Evolutionary conservation across 177 flowering plant species (phyloP), one percentile per base, ranked within the genome.

Genomic region (Vitis hybrid): DNA sequence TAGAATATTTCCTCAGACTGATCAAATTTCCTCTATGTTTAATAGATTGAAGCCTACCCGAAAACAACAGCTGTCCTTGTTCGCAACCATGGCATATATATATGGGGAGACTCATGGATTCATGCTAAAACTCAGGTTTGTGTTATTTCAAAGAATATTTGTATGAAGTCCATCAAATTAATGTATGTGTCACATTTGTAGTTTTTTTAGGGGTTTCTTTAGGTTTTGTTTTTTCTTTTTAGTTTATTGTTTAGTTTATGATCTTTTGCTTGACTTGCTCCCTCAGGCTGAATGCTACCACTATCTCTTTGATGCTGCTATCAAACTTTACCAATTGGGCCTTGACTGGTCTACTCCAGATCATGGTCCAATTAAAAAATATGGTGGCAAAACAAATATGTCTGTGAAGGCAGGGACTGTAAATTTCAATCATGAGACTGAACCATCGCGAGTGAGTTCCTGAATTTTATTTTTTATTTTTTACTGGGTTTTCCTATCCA

Each of bases 41-140:
- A 69, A 20, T 79, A 96, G 99, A 91, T 96, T 74, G 85, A 85
- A 84, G 97, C 94, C 65, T 96, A 93, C 77, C 99, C 99, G 12
- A 93, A 89, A 82, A 66, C 97, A 69, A 96, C 99, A 54, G 99
- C 99, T 30, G 99, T 96, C 52, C 97, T 96, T 77, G 99, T 96
- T 51, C 91, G 99, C 61, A 96, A 96, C 80, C 99, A 96, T 83
- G 98, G 98, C 14, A 78, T 96, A 49, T 96, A 91, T 75, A 65
- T 92, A 58, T 96, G 99, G 99, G 99, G 99, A 65, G 99, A 94
- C 79, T 86, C 98, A 12, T 96, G 99, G 99, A 94, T 96, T 76
- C 87, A 83, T 78, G 97, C 98, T 14, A 96, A 94, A 81, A 96
- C 99, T 74, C 98, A 93, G 97, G 99, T 95, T 66, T 71, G 83